Percentiles rank a stretch among this genome's conserved stretches.
Conservation (phyloP, 2,329 filamentous ascomycete species). For the Sclerotinia trifoliorum region DNA sequence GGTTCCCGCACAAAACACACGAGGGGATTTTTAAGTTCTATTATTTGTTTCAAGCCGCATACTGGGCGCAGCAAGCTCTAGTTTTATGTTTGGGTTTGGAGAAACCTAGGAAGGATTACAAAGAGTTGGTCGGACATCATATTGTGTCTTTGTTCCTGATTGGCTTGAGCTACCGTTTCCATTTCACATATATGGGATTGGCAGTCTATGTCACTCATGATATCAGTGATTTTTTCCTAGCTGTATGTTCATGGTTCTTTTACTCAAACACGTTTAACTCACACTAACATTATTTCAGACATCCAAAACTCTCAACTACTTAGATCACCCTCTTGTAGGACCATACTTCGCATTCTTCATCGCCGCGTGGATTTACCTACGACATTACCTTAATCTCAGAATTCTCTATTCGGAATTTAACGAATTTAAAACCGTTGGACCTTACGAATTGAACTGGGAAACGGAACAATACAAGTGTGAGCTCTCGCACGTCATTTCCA, state of each 20-base stretch:
- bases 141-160: slow-evolving; percentile 85
- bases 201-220: slow-evolving; percentile 94
- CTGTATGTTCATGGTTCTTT: slow-evolving; percentile 54
- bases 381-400: slow-evolving; percentile 77
- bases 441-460: slow-evolving; percentile 74
- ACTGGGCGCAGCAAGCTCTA: slow-evolving; percentile 93
- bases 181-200: slow-evolving; percentile 92
- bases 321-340: slow-evolving; percentile 71
- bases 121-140: slow-evolving; percentile 87
- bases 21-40: slow-evolving; percentile 86
- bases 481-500: slow-evolving; percentile 66
- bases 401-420: slow-evolving; percentile 74
- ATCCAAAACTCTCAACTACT: slow-evolving; percentile 88
- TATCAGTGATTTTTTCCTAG: slow-evolving; percentile 92
- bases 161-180: slow-evolving; percentile 84
- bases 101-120: slow-evolving; percentile 92
- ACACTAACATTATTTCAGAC: slow-evolving; percentile 52
- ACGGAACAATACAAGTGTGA: slow-evolving; percentile 74
- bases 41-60: slow-evolving; percentile 88
- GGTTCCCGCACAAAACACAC: slow-evolving; percentile 80
- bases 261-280: not conserved
- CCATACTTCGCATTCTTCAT: slow-evolving; percentile 87
- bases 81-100: slow-evolving; percentile 86
- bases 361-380: slow-evolving; percentile 80
- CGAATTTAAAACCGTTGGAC: slow-evolving; percentile 70